These are phyloP conservation scores for Emericellopsis atlantica DNA, from an alignment of 2,329 filamentous ascomycete genomes.

Conservation along the genomic window DNA sequence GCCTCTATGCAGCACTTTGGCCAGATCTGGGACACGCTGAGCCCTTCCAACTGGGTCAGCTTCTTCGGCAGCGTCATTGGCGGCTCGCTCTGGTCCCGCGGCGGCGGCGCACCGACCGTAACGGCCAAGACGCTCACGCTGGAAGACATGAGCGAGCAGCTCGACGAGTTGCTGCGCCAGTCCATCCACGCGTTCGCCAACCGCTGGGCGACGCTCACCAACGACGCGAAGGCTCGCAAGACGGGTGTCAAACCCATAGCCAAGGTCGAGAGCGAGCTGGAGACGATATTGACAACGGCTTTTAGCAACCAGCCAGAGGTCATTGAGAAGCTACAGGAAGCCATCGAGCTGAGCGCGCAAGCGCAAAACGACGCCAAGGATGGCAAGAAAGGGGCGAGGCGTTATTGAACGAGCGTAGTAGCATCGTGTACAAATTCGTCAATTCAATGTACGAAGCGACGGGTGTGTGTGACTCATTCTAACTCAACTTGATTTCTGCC, in stretches of 20 bases:
- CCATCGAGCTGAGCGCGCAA: constrained; percentile 42
- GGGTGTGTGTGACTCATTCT: no score
- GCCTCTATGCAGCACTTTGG: constrained; percentile 45
- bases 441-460: no score
- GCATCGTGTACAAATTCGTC: no score
- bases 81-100: constrained; percentile 35
- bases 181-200: constrained; percentile 52
- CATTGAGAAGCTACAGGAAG: constrained; percentile 46
- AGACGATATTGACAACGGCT: constrained; percentile 40
- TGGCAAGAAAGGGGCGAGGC: constrained; percentile 18
- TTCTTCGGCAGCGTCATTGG: constrained; percentile 46
- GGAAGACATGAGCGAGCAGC: constrained; percentile 50
- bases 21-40: constrained; percentile 53
- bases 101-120: constrained; percentile 14
- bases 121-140: constrained; percentile 27
- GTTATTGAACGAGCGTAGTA: constrained; percentile 9
- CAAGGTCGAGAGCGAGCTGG: constrained; percentile 43
- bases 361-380: constrained; percentile 33
- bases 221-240: constrained; percentile 34
- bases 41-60: constrained; percentile 43
- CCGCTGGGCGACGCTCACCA: constrained; percentile 40
- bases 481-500: not conserved
- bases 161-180: constrained; percentile 49
- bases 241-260: constrained; percentile 34
- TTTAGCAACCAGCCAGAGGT: constrained; percentile 49